Conservation (phyloP, 169 alveolate genomes). For the Eimeria praecox region DNA sequence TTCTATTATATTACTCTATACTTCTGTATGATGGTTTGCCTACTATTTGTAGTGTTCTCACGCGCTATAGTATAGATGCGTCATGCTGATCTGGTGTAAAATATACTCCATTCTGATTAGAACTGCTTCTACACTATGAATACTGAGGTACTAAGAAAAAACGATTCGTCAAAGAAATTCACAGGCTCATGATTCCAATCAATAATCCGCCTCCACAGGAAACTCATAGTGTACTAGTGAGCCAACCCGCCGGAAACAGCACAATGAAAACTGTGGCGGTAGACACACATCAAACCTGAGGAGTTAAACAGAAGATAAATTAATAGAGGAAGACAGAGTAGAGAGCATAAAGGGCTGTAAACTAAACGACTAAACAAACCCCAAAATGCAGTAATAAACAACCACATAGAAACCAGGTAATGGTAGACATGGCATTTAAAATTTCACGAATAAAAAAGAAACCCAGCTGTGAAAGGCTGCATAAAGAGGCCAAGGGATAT, state of each 20-base stretch:
- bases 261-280: not conserved
- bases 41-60: too few relatives aligned
- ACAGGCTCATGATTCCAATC: not conserved
- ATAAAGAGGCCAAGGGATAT: not conserved
- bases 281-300: not conserved
- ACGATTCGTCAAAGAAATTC: not conserved
- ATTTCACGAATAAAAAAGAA: not conserved
- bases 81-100: too few relatives aligned
- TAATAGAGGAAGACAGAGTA: not conserved
- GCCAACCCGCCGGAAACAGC: not conserved
- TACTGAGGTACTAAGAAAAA: not conserved
- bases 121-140: not conserved
- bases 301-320: not conserved
- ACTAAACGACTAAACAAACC: not conserved
- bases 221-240: not conserved
- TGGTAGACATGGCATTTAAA: not conserved
- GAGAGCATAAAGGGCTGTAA: not conserved
- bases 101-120: not conserved
- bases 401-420: not conserved
- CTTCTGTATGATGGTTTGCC: too few relatives aligned
- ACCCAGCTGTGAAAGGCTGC: not conserved
- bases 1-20: too few relatives aligned
- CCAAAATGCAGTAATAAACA: not conserved
- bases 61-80: too few relatives aligned
- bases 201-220: not conserved